phyloP scores from a whole-genome alignment of 805 yeast species.

The Saccharomycopsis schoenii region DNA sequence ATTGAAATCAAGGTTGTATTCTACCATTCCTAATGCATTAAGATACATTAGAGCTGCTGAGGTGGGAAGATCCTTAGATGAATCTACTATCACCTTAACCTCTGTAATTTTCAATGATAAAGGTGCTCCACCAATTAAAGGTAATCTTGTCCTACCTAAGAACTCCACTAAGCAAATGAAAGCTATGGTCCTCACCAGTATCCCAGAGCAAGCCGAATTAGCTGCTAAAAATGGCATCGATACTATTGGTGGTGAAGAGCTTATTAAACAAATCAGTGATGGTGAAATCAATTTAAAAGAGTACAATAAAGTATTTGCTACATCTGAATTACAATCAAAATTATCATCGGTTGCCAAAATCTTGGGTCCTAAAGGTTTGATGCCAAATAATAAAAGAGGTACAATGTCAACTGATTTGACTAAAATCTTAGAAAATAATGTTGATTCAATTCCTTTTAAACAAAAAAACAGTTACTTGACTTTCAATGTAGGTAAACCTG shows the following conservation, averaged over 20 bases:
- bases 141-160: constrained; percentile 62
- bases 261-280: constrained; percentile 53
- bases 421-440: constrained; percentile 39
- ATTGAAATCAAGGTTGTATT: constrained; percentile 48
- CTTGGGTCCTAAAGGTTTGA: constrained; percentile 80
- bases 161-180: constrained; percentile 52
- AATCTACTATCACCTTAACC: constrained; percentile 60
- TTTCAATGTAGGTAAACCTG: constrained; percentile 67
- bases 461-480: constrained; percentile 54
- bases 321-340: constrained; percentile 65
- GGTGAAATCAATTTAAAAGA: constrained; percentile 37
- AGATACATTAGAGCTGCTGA: constrained; percentile 80
- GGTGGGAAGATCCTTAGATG: constrained; percentile 70
- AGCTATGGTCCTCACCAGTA: constrained; percentile 59
- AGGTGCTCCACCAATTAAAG: constrained; percentile 68
- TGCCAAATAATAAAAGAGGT: constrained; percentile 82
- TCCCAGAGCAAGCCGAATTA: constrained; percentile 39
- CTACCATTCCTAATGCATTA: constrained; percentile 65
- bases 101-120: constrained; percentile 58
- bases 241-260: constrained; percentile 61
- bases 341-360: constrained; percentile 62
- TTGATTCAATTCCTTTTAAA: constrained; percentile 70
- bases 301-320: constrained; percentile 73
- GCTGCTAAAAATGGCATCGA: constrained; percentile 53
- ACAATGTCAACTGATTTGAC: constrained; percentile 67